A percentile compares a stretch with the other conserved stretches of the same genome.
Evolutionary conservation across 805 yeast genomes (phyloP).

Genomic region (Cyberlindnera mrakii): DNA sequence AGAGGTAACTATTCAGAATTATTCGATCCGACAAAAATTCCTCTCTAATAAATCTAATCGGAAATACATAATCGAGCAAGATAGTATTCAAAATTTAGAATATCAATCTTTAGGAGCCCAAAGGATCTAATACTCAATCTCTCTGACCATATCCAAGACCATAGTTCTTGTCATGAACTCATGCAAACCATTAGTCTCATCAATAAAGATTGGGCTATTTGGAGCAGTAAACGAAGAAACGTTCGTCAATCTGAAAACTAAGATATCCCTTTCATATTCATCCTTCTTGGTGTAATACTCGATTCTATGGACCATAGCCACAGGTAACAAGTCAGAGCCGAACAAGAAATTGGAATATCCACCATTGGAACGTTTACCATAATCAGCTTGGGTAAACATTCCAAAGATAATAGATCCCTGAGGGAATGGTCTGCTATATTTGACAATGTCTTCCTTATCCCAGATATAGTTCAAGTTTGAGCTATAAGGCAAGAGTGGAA

Average conservation of each 20-base stretch:
- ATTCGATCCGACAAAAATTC: too few species aligned
- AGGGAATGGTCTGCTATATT: constrained; percentile 7
- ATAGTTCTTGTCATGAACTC: constrained; percentile 24
- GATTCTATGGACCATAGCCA: constrained; percentile 14
- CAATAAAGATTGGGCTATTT: constrained; percentile 8
- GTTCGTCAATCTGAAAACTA: constrained; percentile 20
- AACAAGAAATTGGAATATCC: constrained; percentile 17
- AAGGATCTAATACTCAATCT: constrained; percentile 3
- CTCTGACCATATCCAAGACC: constrained; percentile 19
- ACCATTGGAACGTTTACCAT: constrained; percentile 16
- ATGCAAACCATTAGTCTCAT: constrained; percentile 19
- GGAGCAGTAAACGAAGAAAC: constrained; percentile 4
- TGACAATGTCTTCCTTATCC: constrained; percentile 12
- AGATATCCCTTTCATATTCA: constrained; percentile 6
- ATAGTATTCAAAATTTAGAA: too few species aligned
- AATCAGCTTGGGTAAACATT: constrained; percentile 14
- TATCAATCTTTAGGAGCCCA: too few species aligned
- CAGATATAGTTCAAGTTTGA: constrained; percentile 14
- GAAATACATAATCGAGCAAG: too few species aligned
- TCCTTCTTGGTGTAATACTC: constrained; percentile 16
- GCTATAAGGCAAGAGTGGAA: constrained; percentile 14
- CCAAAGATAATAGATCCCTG: constrained; percentile 18
- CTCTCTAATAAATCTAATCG: too few species aligned
- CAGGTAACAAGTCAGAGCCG: constrained; percentile 13
- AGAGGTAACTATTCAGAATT: too few species aligned